Evolutionary conservation across 2,329 filamentous ascomycete species (phyloP).

Genomic region (Sordariomycetes sp.): DNA sequence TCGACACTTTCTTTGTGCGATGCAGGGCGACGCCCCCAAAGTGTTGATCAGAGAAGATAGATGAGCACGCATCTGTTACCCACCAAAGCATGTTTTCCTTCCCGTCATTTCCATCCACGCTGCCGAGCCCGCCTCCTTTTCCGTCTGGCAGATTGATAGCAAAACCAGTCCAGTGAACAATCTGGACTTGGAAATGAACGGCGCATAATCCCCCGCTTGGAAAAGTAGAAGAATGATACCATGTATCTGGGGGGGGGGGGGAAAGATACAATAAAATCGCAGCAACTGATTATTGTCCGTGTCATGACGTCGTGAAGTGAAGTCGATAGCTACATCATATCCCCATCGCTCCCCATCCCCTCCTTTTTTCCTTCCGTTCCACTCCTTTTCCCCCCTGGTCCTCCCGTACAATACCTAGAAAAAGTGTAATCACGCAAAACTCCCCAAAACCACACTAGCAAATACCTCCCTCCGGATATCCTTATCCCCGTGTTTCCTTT

Average conservation of each 20-base stretch:
- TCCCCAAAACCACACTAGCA: not conserved
- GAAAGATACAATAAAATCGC: not conserved
- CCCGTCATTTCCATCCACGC: too few relatives aligned
- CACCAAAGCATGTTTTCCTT: too few relatives aligned
- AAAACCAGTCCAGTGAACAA: too few relatives aligned
- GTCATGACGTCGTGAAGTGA: not conserved
- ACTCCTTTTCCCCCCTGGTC: not conserved
- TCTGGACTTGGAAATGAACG: not conserved
- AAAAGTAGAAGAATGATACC: not conserved
- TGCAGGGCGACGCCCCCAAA: too few relatives aligned
- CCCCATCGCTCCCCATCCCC: not conserved
- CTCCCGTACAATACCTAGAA: not conserved
- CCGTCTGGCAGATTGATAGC: too few relatives aligned
- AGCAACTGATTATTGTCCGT: not conserved
- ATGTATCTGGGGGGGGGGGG: too few relatives aligned
- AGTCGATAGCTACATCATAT: not conserved
- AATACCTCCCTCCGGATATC: not conserved
- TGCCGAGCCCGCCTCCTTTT: too few relatives aligned
- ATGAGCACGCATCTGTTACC: too few relatives aligned
- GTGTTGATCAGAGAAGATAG: too few relatives aligned
- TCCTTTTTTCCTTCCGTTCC: not conserved
- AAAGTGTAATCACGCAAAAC: not conserved
- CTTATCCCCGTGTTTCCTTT: not conserved
- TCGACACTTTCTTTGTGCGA: too few relatives aligned
- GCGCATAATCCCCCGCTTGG: not conserved